Conservation (phyloP, 192 early-diverging fungal species). For the Linnemannia hyalina region DNA sequence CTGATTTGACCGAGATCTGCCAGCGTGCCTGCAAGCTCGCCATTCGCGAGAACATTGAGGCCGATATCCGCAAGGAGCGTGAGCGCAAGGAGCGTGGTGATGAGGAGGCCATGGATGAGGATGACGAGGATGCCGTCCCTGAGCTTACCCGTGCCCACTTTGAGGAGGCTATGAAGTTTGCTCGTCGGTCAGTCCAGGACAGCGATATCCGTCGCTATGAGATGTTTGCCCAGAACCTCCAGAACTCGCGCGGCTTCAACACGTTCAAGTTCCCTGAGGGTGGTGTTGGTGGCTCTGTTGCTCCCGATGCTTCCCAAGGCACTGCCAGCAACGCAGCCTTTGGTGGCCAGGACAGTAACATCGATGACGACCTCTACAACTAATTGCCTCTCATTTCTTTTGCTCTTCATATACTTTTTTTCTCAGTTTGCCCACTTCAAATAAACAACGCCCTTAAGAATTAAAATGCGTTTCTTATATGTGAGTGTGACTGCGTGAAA, state of each 20-base stretch:
- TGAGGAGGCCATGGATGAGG: slow-evolving; percentile 82
- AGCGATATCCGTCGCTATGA: slow-evolving; percentile 99
- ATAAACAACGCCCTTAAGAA: slow-evolving; percentile 14
- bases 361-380: slow-evolving; percentile 87
- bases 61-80: slow-evolving; percentile 82
- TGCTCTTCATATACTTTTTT: background rate
- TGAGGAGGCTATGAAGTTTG: slow-evolving; percentile 99
- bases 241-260: slow-evolving; percentile 95
- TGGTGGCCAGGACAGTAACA: slow-evolving; percentile 66
- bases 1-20: slow-evolving; percentile 98
- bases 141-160: slow-evolving; percentile 96
- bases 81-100: slow-evolving; percentile 83
- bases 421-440: background rate
- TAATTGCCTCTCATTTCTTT: slow-evolving; percentile 55
- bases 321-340: slow-evolving; percentile 65
- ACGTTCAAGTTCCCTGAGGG: slow-evolving; percentile 96
- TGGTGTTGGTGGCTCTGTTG: slow-evolving; percentile 60
- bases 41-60: slow-evolving; percentile 96
- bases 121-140: slow-evolving; percentile 90
- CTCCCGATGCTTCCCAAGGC: slow-evolving; percentile 42
- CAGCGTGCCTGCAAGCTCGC: slow-evolving; percentile 98
- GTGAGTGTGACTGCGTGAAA: background rate
- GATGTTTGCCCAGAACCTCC: slow-evolving; percentile 99
- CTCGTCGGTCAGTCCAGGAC: slow-evolving; percentile 94
- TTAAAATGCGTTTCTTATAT: background rate